These are phyloP conservation scores for Cordyceps farinosa DNA, from an alignment of 2,329 filamentous ascomycete species.

Conservation along the genomic window DNA sequence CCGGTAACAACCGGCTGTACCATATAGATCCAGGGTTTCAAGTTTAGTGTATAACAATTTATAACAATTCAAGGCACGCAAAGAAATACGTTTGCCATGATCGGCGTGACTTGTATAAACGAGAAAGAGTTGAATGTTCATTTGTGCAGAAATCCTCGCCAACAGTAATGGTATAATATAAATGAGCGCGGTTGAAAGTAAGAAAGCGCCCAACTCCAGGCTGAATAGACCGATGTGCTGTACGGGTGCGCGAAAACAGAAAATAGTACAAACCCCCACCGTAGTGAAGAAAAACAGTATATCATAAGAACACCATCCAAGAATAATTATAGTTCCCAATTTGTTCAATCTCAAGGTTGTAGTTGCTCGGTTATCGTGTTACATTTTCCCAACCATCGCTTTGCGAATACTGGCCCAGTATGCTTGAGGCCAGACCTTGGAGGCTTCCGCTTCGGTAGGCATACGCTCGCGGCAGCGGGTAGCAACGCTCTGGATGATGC, in stretches of 20 bases:
- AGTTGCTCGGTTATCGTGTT: slow-evolving; percentile 11
- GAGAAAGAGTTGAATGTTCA: slow-evolving; percentile 4
- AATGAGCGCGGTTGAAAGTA: slow-evolving; percentile 20
- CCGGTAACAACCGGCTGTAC: slow-evolving; percentile 8
- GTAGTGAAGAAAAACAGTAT: neutral
- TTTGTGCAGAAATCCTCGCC: slow-evolving; percentile 7
- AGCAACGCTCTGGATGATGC: slow-evolving; percentile 62
- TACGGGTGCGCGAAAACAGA: slow-evolving; percentile 21
- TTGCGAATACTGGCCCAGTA: slow-evolving; percentile 60
- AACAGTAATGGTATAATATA: slow-evolving; percentile 21
- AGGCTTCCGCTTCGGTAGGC: slow-evolving; percentile 55
- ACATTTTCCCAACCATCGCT: slow-evolving; percentile 37
- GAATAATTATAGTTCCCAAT: slow-evolving; percentile 11
- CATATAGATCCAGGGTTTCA: slow-evolving; percentile 6
- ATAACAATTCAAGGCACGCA: neutral
- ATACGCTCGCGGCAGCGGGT: slow-evolving; percentile 54
- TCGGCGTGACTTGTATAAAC: neutral
- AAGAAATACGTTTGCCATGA: neutral
- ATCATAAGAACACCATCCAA: slow-evolving; percentile 7
- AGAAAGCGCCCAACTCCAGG: slow-evolving; percentile 30
- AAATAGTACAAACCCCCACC: slow-evolving; percentile 21
- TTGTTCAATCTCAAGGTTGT: slow-evolving; percentile 1
- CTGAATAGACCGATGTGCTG: slow-evolving; percentile 26
- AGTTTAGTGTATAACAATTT: slow-evolving; percentile 14
- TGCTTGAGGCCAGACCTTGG: slow-evolving; percentile 55